phyloP scores from a whole-genome alignment of 768 basidiomycete genomes.

The Macrolepiota dolichaula region DNA sequence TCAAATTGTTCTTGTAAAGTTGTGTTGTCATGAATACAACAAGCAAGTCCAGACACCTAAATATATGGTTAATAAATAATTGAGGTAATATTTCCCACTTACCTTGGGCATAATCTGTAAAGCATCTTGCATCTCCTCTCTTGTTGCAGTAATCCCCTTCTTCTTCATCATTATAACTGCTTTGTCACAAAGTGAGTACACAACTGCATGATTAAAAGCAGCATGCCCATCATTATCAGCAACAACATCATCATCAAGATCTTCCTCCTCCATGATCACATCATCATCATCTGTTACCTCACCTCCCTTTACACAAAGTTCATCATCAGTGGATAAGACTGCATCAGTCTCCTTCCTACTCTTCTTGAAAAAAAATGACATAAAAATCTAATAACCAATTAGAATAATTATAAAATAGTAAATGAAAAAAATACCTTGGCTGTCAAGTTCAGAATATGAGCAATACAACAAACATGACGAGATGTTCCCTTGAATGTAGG shows the following conservation, averaged over 20 bases:
- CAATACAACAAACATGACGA: too few relatives aligned
- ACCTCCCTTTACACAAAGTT: too few relatives aligned
- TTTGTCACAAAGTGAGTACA: neutral
- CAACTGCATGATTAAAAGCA: neutral
- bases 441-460: too few relatives aligned
- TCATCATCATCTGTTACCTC: too few relatives aligned
- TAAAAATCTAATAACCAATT: too few relatives aligned
- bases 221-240: neutral
- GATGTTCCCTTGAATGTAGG: too few relatives aligned
- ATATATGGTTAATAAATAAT: neutral
- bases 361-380: too few relatives aligned
- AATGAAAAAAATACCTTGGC: too few relatives aligned
- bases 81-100: neutral
- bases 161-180: neutral
- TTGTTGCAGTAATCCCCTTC: neutral
- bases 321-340: too few relatives aligned
- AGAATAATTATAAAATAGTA: too few relatives aligned
- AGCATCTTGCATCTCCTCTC: neutral
- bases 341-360: too few relatives aligned
- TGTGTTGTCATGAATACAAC: neutral
- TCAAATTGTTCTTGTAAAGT: neutral
- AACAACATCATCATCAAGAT: neutral
- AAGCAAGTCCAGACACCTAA: neutral
- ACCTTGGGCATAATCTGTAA: neutral
- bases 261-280: neutral